These are phyloP conservation scores for Lepiota venenata DNA, from an alignment of 768 basidiomycete genomes.

Conservation along the genomic window DNA sequence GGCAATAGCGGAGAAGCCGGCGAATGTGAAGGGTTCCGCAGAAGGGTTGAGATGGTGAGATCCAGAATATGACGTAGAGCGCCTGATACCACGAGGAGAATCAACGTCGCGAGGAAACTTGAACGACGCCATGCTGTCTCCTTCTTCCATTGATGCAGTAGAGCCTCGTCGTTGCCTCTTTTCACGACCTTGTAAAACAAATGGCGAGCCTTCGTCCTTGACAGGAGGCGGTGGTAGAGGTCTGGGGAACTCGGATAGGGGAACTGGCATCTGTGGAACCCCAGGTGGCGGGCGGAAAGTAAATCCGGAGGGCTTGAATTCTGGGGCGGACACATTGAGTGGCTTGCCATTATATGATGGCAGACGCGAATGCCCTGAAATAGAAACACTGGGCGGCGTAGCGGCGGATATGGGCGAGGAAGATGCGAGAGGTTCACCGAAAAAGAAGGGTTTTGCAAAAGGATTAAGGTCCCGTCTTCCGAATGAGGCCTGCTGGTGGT, in stretches of 20 bases:
- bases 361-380: constrained; percentile 37
- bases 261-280: constrained; percentile 52
- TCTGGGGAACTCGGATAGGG: constrained; percentile 20
- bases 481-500: constrained; percentile 20
- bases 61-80: constrained; percentile 27
- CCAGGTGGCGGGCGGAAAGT: constrained; percentile 73
- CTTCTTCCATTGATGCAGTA: constrained; percentile 42
- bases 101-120: constrained; percentile 61
- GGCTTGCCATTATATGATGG: constrained; percentile 53
- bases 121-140: constrained; percentile 71
- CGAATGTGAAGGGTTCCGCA: constrained; percentile 64
- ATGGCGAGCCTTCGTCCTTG: constrained; percentile 36
- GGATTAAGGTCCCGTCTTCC: constrained; percentile 58
- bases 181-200: constrained; percentile 69
- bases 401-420: constrained; percentile 13
- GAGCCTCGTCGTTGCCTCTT: constrained; percentile 69
- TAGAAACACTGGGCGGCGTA: constrained; percentile 26
- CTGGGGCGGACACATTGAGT: constrained; percentile 76
- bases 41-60: constrained; percentile 35
- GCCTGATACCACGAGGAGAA: constrained; percentile 47
- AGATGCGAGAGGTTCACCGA: constrained; percentile 44
- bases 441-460: constrained; percentile 81
- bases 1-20: constrained; percentile 51
- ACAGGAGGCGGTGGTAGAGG: constrained; percentile 24
- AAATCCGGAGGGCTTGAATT: constrained; percentile 78